Percentiles rank a stretch among this genome's conserved stretches.
Conservation (phyloP, 176 grass and related monocot species). For the Canna indica region DNA sequence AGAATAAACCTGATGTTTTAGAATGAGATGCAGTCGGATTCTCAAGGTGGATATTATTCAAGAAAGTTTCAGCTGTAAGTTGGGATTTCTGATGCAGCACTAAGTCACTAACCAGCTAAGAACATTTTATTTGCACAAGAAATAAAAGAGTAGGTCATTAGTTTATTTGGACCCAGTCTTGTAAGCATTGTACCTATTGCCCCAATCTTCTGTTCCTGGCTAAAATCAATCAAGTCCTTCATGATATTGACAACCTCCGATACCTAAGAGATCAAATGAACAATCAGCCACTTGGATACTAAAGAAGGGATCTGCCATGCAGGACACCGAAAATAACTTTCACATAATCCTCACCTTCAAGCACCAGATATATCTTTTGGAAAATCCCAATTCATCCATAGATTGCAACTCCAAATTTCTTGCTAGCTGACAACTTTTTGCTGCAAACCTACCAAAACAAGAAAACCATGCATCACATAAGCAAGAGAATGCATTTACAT, state of each 20-base stretch:
- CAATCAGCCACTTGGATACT: background rate
- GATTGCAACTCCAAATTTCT: conserved; percentile 79
- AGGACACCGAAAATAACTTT: too few species aligned
- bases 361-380: conserved; percentile 94
- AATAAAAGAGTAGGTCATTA: background rate
- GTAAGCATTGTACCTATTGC: conserved; percentile 49
- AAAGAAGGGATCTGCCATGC: too few species aligned
- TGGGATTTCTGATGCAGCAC: too few species aligned
- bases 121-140: too few species aligned
- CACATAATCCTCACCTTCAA: conserved; percentile 95
- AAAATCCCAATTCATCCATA: conserved; percentile 88
- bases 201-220: conserved; percentile 65
- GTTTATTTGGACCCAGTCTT: background rate
- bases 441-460: conserved; percentile 51
- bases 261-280: conserved; percentile 38
- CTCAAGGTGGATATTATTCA: too few species aligned
- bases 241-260: conserved; percentile 98
- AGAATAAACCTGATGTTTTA: too few species aligned
- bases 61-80: too few species aligned
- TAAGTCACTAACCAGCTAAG: too few species aligned
- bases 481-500: too few species aligned
- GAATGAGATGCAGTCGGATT: too few species aligned
- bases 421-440: conserved; percentile 54
- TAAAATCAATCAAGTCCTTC: conserved; percentile 95
- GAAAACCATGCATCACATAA: background rate